Base-by-base conservation (phyloP, 2,329 filamentous ascomycete species). In the Escovopsis sp. region DNA sequence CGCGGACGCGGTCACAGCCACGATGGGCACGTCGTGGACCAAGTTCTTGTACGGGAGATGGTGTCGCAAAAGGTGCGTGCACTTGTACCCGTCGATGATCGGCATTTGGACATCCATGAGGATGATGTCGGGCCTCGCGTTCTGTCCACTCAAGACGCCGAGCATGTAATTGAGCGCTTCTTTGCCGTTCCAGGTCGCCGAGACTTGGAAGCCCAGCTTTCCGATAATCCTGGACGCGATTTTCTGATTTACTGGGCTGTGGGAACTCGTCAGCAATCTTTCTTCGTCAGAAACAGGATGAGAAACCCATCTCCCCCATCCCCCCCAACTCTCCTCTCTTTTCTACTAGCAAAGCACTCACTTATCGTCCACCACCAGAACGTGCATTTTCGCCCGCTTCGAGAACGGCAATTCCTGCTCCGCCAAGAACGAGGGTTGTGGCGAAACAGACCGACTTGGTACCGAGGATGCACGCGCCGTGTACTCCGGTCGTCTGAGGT, bases 281-380 rank as follows among this genome's bases (percentile, higher is more conserved):
- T n/a, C n/a, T n/a, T n/a, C n/a, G n/a, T n/a, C n/a, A n/a, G n/a
- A n/a, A n/a, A n/a, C n/a, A n/a, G n/a, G n/a, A n/a, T n/a, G n/a
- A n/a, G n/a, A n/a, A n/a, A n/a, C n/a, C n/a, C n/a, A n/a, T n/a
- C n/a, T n/a, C n/a, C n/a, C n/a, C n/a, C n/a, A n/a, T n/a, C n/a
- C 15, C 15, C 15, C 15, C 15, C 15, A 15, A 15, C 15, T 15
- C 15, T 2, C 15, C 15, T 15, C 15, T 15, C 2, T 15, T 2
- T 15, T 15, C 15, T 15, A 15, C 15, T 15, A 2, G 8, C 3
- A 10, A 1, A 34, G 36, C 15, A 67, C 75, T 66, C 64, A 77
- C 75, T 88, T 87, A 55, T 89, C 85, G 60, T 89, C 85, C 2
- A 88, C 84, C 1, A 91, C 75, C 18, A 89, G 61, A n/a, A 89